phyloP scores from a whole-genome alignment of 768 basidiomycete genomes.

The Pleurotus citrinopileatus region DNA sequence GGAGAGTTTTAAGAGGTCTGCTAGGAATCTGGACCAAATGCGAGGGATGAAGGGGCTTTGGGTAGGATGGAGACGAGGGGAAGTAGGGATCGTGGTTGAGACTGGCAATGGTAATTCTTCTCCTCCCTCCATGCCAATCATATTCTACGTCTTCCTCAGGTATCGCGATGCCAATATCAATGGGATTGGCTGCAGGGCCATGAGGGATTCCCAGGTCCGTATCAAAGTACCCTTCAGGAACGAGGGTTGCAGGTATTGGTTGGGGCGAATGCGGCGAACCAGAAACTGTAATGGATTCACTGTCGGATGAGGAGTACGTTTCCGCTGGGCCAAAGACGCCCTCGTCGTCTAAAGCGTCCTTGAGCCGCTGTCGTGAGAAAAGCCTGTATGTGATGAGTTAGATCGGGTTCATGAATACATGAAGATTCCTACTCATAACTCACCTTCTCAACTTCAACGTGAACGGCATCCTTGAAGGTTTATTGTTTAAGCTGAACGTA shows the following conservation, averaged over 20 bases:
- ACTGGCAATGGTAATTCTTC: not conserved
- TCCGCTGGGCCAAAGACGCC: not conserved
- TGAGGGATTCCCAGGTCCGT: conserved; percentile 1
- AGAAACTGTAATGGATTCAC: not conserved
- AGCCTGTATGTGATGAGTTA: not conserved
- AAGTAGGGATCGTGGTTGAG: not conserved
- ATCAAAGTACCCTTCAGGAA: not conserved
- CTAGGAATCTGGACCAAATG: not conserved
- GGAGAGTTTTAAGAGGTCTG: not conserved
- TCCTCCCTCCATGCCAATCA: not conserved
- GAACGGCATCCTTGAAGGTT: not conserved
- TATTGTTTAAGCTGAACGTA: too few relatives aligned
- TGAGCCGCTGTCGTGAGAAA: conserved; percentile 2
- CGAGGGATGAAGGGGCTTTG: not conserved
- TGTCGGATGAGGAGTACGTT: not conserved
- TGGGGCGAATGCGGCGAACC: not conserved
- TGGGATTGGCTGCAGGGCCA: not conserved
- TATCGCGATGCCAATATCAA: not conserved
- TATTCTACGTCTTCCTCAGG: not conserved
- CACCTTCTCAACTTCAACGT: conserved; percentile 3
- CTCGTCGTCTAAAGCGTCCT: not conserved
- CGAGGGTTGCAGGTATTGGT: not conserved
- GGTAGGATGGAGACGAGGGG: not conserved
- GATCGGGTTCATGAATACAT: not conserved
- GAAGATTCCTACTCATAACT: not conserved